phyloP scores from a whole-genome alignment of 169 alveolate species.

The Amoebophrya sp. region DNA sequence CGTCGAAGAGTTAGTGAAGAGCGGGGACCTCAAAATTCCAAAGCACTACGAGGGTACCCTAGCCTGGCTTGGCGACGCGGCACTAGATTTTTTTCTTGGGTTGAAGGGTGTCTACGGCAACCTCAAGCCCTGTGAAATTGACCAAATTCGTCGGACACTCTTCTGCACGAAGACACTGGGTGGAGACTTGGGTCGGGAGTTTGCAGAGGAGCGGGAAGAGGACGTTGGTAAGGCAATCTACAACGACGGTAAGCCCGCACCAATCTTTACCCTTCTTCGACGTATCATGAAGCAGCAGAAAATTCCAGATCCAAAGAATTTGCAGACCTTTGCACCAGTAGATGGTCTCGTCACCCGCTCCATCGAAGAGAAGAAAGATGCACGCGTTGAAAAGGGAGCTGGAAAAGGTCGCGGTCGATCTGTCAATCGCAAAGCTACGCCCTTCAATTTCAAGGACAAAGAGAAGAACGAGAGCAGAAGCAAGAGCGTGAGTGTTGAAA shows the following conservation, averaged over 20 bases:
- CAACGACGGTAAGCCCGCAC: background rate
- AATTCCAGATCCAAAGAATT: background rate
- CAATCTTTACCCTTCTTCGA: background rate
- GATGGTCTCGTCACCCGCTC: background rate
- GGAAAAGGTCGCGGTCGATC: too few species aligned
- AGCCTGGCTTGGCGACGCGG: background rate
- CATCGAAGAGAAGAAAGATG: background rate
- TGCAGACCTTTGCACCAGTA: background rate
- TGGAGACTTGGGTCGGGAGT: background rate
- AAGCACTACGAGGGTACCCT: background rate
- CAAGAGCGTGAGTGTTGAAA: too few species aligned
- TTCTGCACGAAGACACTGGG: background rate
- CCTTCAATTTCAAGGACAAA: too few species aligned
- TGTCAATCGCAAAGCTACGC: too few species aligned
- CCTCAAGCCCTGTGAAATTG: background rate
- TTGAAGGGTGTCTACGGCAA: background rate
- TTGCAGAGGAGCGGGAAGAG: background rate
- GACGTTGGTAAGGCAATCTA: background rate
- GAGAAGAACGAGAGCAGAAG: too few species aligned
- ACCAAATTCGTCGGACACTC: background rate
- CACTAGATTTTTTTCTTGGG: background rate
- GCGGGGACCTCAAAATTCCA: background rate
- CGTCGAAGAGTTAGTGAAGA: background rate
- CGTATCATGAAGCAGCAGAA: background rate
- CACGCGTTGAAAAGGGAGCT: too few species aligned